These are phyloP conservation scores for Penicillium paradoxum DNA, from an alignment of 495 filamentous ascomycete genomes.

Conservation along the genomic window DNA sequence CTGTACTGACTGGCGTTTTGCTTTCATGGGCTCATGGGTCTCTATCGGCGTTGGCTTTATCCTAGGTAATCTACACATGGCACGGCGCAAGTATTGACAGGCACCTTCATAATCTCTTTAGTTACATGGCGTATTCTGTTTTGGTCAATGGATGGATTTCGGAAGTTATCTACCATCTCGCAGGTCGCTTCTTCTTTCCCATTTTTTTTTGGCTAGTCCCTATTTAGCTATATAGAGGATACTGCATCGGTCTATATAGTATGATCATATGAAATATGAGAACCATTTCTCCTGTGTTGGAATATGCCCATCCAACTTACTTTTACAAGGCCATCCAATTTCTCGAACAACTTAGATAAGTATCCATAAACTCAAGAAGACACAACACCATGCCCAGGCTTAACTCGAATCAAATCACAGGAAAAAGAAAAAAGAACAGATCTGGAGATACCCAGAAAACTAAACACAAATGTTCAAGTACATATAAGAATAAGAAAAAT, in stretches of 20 bases:
- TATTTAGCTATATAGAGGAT: background rate
- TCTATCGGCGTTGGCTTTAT: background rate
- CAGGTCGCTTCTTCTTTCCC: background rate
- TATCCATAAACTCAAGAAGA: constrained; percentile 2
- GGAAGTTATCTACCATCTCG: background rate
- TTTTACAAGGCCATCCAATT: background rate
- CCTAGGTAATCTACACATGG: constrained; percentile 7
- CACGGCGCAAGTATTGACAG: constrained; percentile 12
- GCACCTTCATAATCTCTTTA: background rate
- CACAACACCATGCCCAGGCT: constrained; percentile 8
- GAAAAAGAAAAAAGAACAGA: constrained; percentile 7
- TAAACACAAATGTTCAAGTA: constrained; percentile 2
- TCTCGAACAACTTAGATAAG: background rate
- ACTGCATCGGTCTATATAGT: background rate
- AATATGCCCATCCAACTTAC: background rate
- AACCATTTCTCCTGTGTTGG: no score
- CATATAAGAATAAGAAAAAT: background rate
- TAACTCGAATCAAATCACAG: constrained; percentile 6
- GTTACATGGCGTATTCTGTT: background rate
- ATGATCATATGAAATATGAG: no score
- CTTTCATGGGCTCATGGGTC: background rate
- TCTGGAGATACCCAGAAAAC: constrained; percentile 9
- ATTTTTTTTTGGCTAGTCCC: no score
- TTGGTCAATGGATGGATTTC: background rate
- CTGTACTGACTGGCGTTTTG: background rate